Evolutionary conservation across 306 rosid species (phyloP), one percentile per base, ranked within the genome.

Genomic region (Glycine soja): DNA sequence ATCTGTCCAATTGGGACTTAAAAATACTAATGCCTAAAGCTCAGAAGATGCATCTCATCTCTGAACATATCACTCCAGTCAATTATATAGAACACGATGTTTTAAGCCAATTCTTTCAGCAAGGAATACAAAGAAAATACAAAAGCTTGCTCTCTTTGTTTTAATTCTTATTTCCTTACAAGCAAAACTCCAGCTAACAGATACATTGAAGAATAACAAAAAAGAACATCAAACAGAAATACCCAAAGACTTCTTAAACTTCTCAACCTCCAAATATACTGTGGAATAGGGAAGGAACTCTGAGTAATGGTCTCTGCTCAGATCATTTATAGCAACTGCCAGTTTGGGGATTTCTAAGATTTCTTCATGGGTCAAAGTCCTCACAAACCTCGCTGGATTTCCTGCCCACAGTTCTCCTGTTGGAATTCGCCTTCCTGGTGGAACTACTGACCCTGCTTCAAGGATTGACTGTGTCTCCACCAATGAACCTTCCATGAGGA

Each of bases 381-480:
- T 90, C 72, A 96, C 97, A 89, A 88, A 93, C 87, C 88, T 90
- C 9, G 99, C 99, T 1, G 99, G 99, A 84, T 96, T 96, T 83
- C 99, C 98, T 5, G 97, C 98, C 99, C 97, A 96, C 61, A 96
- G 97, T 88, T 96, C 97, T 56, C 97, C 98, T 0, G 92, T 86
- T 14, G 99, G 99, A 70, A 96, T 96, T 80, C 98, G 88, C 85
- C 98, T 90, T 72, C 99, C 99, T 0, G 98, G 98, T 8, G 99
- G 98, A 83, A 96, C 89, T 8, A 96, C 98, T 30, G 99, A 96
- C 78, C 99, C 99, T 70, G 99, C 98, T 90, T 96, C 99, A 47
- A 96, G 93, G 83, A 96, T 96, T 56, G 99, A 86, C 50, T 92
- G 97, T 63, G 97, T 89, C 90, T 96, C 99, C 76, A 96, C 93